Conservation (phyloP, 2,329 filamentous ascomycete genomes). For the Metarhizium album region DNA sequence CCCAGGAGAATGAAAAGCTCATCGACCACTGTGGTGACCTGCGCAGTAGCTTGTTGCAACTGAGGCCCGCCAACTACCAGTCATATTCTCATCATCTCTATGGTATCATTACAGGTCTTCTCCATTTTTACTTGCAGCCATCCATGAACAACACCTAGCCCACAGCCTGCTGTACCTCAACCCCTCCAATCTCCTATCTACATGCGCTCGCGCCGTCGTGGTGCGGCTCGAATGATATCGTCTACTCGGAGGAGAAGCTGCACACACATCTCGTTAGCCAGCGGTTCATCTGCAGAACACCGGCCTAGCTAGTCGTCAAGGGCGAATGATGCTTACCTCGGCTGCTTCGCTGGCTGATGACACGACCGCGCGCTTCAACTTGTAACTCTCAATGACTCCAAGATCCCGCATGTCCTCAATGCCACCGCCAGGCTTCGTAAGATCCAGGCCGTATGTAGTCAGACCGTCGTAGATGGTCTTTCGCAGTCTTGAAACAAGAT, state of each 20-base stretch:
- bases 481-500: slow-evolving; percentile 81
- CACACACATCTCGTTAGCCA: background rate
- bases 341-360: slow-evolving; percentile 93
- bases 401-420: slow-evolving; percentile 93
- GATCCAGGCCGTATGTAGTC: slow-evolving; percentile 82
- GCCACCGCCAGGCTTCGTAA: slow-evolving; percentile 80
- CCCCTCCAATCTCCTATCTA: slow-evolving; percentile 12
- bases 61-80: slow-evolving; percentile 11
- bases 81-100: slow-evolving; percentile 21
- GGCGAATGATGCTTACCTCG: slow-evolving; percentile 52
- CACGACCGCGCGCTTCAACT: slow-evolving; percentile 96
- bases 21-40: background rate
- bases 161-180: background rate
- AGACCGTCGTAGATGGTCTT: slow-evolving; percentile 93
- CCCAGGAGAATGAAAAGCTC: background rate
- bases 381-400: slow-evolving; percentile 95
- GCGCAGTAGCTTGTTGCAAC: slow-evolving; percentile 10
- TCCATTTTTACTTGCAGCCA: background rate
- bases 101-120: slow-evolving; percentile 26
- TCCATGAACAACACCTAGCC: slow-evolving; percentile 1
- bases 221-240: slow-evolving; percentile 93
- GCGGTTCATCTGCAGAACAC: background rate
- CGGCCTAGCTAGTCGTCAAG: background rate
- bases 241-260: slow-evolving; percentile 87
- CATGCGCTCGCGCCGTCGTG: slow-evolving; percentile 42